Percentiles rank a stretch among this genome's conserved stretches.
Conservation (phyloP, 108 stramenopile species). For the Nitzschia sp. region DNA sequence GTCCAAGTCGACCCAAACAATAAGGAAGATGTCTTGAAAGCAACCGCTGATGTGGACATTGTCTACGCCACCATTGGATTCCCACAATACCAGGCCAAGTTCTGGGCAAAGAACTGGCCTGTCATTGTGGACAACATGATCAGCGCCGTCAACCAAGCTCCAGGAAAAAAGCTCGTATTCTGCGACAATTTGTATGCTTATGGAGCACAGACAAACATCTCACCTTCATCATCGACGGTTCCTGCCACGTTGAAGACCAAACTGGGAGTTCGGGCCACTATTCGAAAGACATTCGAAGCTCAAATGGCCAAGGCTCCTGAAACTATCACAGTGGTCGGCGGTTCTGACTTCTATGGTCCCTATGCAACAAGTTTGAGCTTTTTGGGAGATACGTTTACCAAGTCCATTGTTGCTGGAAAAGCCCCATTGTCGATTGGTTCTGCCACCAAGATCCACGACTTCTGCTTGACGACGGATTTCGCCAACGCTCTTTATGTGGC, state of each 20-base stretch:
- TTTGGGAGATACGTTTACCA: conserved; percentile 38
- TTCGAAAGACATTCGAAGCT: conserved; percentile 23
- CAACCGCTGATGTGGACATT: conserved; percentile 18
- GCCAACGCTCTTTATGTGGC: conserved; percentile 30
- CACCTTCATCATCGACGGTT: neutral
- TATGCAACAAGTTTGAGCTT: conserved; percentile 16
- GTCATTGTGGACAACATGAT: conserved; percentile 37
- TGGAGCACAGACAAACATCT: conserved; percentile 19
- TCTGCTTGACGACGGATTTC: conserved; percentile 30
- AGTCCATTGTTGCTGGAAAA: conserved; percentile 20
- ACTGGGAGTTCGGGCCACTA: conserved; percentile 24
- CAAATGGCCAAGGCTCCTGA: conserved; percentile 27
- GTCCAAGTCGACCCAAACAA: conserved; percentile 29
- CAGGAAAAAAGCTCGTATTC: conserved; percentile 34
- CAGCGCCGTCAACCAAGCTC: conserved; percentile 7
- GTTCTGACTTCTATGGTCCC: conserved; percentile 39
- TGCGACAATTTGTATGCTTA: conserved; percentile 47
- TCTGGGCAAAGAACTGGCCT: conserved; percentile 38
- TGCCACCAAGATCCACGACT: conserved; percentile 23
- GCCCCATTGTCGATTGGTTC: conserved; percentile 34
- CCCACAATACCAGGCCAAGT: conserved; percentile 32
- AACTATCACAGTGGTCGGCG: conserved; percentile 30
- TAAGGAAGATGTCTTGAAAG: neutral
- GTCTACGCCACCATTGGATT: conserved; percentile 38
- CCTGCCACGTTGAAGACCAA: conserved; percentile 11